A percentile compares a stretch with the other conserved stretches of the same genome.
Conservation (phyloP, 208 protist genomes). For the Ichthyophonus hoferi region DNA sequence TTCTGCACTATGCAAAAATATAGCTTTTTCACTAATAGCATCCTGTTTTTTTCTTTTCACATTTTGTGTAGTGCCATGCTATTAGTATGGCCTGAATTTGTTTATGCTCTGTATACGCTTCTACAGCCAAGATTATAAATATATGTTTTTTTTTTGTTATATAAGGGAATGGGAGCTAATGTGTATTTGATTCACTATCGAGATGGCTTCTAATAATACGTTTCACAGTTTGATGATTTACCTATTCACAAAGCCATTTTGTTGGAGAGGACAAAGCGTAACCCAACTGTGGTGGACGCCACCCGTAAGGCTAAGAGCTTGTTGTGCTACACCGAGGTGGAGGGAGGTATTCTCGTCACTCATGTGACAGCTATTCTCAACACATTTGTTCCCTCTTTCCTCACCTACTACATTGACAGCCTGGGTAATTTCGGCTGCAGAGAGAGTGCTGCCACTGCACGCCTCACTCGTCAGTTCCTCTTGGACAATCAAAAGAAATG, state of each 20-base stretch:
- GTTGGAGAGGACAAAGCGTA: conserved; percentile 37
- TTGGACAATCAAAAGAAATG: too few relatives aligned
- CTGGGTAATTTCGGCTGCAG: conserved; percentile 34
- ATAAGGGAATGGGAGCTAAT: too few relatives aligned
- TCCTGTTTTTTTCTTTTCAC: too few relatives aligned
- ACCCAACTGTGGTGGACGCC: conserved; percentile 27
- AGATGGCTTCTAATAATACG: too few relatives aligned
- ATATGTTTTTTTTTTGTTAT: too few relatives aligned
- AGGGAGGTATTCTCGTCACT: background rate
- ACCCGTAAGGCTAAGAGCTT: conserved; percentile 39
- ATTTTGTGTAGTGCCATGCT: too few relatives aligned
- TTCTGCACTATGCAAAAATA: too few relatives aligned
- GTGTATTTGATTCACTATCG: too few relatives aligned
- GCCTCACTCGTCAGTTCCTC: conserved; percentile 17
- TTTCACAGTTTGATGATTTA: conserved; percentile 8
- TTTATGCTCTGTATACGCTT: too few relatives aligned
- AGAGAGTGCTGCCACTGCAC: conserved; percentile 34
- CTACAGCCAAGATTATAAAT: too few relatives aligned
- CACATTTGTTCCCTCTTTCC: conserved; percentile 30
- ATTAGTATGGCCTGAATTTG: too few relatives aligned
- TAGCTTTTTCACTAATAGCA: too few relatives aligned
- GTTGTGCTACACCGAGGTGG: conserved; percentile 21
- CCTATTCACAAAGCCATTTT: conserved; percentile 24
- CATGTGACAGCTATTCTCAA: conserved; percentile 36
- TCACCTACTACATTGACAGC: conserved; percentile 36